A percentile compares a stretch with the other conserved stretches of the same genome.
These are phyloP conservation scores for Pythium graminicola DNA, from an alignment of 352 stramenopile genomes.

Conservation along the genomic window DNA sequence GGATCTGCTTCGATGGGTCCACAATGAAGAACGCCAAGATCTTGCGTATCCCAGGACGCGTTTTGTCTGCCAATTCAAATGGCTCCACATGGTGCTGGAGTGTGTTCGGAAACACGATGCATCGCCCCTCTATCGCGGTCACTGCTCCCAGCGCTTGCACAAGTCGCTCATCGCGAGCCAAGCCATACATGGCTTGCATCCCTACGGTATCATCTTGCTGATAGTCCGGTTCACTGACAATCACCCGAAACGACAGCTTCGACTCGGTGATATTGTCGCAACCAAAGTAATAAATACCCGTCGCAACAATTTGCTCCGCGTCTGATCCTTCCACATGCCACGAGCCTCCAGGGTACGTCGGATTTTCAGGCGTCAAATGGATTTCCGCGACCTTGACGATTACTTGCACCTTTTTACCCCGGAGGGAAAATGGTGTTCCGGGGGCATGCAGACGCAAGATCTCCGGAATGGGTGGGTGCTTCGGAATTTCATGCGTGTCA, in stretches of 20 bases:
- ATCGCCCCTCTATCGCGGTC: conserved; percentile 13
- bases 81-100: background rate
- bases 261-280: conserved; percentile 26
- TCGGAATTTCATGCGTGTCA: background rate
- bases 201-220: conserved; percentile 9
- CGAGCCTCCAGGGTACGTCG: conserved; percentile 19
- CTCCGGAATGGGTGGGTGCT: conserved; percentile 18
- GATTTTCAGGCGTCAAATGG: conserved; percentile 23
- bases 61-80: background rate
- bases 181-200: conserved; percentile 13
- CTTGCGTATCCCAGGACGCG: conserved; percentile 24
- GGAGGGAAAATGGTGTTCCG: conserved; percentile 1
- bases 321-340: conserved; percentile 30
- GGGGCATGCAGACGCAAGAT: background rate
- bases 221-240: conserved; percentile 8
- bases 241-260: conserved; percentile 20
- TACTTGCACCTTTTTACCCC: conserved; percentile 21
- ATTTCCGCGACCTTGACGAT: conserved; percentile 30
- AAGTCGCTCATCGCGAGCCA: background rate
- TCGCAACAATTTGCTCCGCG: conserved; percentile 22
- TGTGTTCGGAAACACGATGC: conserved; percentile 11
- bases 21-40: conserved; percentile 40
- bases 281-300: conserved; percentile 28
- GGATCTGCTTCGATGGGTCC: conserved; percentile 25
- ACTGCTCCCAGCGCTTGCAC: conserved; percentile 20